Base-by-base conservation (phyloP, 2,329 filamentous ascomycete genomes). In the Didymella keratinophila region DNA sequence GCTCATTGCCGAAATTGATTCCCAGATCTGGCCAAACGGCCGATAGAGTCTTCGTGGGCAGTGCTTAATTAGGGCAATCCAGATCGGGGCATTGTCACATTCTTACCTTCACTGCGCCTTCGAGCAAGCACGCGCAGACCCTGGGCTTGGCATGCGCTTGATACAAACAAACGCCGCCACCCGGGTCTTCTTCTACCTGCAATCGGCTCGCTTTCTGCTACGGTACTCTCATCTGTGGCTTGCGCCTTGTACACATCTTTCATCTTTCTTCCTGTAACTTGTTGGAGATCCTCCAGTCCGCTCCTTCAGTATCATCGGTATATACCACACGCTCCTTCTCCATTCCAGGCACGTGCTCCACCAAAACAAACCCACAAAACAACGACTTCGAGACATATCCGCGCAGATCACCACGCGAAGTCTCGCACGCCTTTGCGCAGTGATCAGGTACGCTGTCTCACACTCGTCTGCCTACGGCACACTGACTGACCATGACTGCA, bases 201-300 rank as follows among this genome's bases (percentile, higher is more conserved):
- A 60, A 58, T 57, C 52, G 51, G 56, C 60, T 59, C 56, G 67
- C 65, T 46, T 46, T 10, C 56, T 66, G 59, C 61, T 23, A 55
- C 44, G 63, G 45, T 47, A 36, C 27, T 65, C 47, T 43, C 52
- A 47, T 48, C 54, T 46, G 58, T 46, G 37, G 34, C 44, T 58
- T 58, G 51, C 49, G 42, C 56, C 45, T 43, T 28, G 7, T 28
- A 39, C 30, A 50, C 60, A 52, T 23, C 55, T 49, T 63, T 68
- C 60, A 52, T 23, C 55, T 49, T 63, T 68, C 45, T 68, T 69
- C 59, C 49, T 55, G 56, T 60, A 56, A 61, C 48, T 62, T 67
- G 61, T 63, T 52, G 71, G 72, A 69, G 16, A 71, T 46, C 62
- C 69, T 74, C 72, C 71, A 63, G 54, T 73, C 62, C 73, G 68